Evolutionary conservation across 495 filamentous ascomycete genomes (phyloP).

Genomic region (Lophiotrema nucula): DNA sequence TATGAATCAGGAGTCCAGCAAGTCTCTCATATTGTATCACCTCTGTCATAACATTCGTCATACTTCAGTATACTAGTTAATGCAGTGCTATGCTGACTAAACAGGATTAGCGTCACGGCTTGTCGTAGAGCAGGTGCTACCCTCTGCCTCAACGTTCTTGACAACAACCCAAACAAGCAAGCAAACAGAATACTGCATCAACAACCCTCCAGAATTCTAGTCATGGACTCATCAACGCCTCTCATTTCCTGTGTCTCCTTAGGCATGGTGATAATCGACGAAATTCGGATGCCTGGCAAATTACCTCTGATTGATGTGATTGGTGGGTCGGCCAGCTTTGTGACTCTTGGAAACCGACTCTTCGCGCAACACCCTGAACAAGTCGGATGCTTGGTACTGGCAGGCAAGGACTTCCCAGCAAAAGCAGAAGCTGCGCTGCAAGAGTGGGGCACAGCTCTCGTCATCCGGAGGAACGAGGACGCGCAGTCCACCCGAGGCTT

Average conservation of each 20-base stretch:
- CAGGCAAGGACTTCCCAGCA: conserved; percentile 22
- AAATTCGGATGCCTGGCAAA: conserved; percentile 11
- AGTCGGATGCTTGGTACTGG: conserved; percentile 17
- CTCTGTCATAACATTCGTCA: too few species aligned
- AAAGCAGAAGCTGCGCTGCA: background rate
- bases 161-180: too few species aligned
- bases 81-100: too few species aligned
- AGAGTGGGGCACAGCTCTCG: conserved; percentile 6
- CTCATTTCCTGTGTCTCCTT: conserved; percentile 6
- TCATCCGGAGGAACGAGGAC: background rate
- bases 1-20: too few species aligned
- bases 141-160: too few species aligned
- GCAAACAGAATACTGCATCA: too few species aligned
- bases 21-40: too few species aligned
- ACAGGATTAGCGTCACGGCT: too few species aligned
- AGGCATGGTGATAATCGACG: conserved; percentile 22
- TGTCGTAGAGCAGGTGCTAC: too few species aligned
- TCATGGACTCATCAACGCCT: background rate
- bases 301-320: conserved; percentile 7
- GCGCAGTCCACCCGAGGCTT: conserved; percentile 14
- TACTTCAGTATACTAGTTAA: too few species aligned
- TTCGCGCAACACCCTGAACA: background rate
- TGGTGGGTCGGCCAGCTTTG: conserved; percentile 9
- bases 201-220: too few species aligned
- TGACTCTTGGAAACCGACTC: conserved; percentile 18